A percentile compares a stretch with the other conserved stretches of the same genome.
These are phyloP conservation scores for Vigna hirtella DNA, from an alignment of 306 rosid species.

Conservation along the genomic window DNA sequence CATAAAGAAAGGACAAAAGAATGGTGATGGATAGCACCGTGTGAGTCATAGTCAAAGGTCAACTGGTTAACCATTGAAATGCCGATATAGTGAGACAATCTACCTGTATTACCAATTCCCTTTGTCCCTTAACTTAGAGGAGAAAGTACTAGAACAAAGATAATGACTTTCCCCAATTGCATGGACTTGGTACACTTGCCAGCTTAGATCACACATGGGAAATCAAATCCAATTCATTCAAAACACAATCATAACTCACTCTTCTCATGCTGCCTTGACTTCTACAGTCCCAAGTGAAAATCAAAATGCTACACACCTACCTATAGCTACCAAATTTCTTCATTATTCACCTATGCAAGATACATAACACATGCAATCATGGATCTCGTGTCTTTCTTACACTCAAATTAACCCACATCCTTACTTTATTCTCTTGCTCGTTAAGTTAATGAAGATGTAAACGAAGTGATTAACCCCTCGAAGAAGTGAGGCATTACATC, in stretches of 20 bases:
- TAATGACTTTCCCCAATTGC: slow-evolving; percentile 38
- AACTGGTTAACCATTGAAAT: slow-evolving; percentile 53
- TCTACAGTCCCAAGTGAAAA: slow-evolving; percentile 32
- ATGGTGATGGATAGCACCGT: slow-evolving; percentile 42
- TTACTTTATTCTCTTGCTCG: neutral
- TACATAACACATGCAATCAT: neutral
- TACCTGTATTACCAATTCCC: slow-evolving; percentile 48
- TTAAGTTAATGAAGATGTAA: neutral
- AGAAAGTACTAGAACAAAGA: slow-evolving; percentile 51
- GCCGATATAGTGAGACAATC: slow-evolving; percentile 50
- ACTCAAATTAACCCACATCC: neutral
- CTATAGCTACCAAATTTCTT: slow-evolving; percentile 1
- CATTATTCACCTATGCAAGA: neutral
- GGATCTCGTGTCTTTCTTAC: neutral
- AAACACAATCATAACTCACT: slow-evolving; percentile 45
- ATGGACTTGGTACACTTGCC: no score
- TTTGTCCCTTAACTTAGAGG: slow-evolving; percentile 55
- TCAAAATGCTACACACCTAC: neutral
- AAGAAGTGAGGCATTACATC: slow-evolving; percentile 44
- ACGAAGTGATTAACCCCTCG: neutral
- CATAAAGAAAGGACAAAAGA: slow-evolving; percentile 4
- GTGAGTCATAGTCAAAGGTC: slow-evolving; percentile 60
- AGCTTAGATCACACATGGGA: slow-evolving; percentile 17
- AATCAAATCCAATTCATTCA: slow-evolving; percentile 43
- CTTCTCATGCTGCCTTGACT: slow-evolving; percentile 39